Conservation (phyloP, 2,329 filamentous ascomycete species). For the Metarhizium humberi region DNA sequence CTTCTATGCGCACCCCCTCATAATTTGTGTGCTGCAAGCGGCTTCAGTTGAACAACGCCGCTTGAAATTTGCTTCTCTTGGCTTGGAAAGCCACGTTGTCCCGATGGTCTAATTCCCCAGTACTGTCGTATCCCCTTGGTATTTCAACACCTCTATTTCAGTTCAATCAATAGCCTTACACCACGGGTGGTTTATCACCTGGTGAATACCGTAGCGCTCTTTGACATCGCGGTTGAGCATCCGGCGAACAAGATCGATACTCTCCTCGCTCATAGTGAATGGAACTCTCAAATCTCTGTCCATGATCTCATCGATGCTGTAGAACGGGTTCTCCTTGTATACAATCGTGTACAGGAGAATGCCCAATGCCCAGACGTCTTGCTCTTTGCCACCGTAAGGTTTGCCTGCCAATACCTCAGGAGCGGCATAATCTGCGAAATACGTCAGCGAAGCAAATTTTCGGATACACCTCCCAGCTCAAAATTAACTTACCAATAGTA, state of each 20-base stretch:
- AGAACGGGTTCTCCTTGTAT: conserved; percentile 99
- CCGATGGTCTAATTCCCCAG: background rate
- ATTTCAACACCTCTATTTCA: background rate
- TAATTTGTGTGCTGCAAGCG: background rate
- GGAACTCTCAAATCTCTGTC: conserved; percentile 90
- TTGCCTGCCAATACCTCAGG: conserved; percentile 93
- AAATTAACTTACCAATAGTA: conserved; percentile 69
- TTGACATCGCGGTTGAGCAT: conserved; percentile 92
- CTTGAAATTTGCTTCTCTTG: background rate
- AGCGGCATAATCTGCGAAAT: conserved; percentile 75
- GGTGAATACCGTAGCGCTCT: conserved; percentile 72
- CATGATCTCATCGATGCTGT: conserved; percentile 98
- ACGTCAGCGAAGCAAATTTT: background rate
- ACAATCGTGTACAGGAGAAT: conserved; percentile 97
- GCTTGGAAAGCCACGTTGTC: background rate
- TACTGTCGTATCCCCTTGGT: background rate
- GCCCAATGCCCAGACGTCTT: conserved; percentile 96
- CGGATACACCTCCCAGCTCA: conserved; percentile 23
- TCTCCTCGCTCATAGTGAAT: conserved; percentile 80
- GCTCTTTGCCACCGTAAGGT: conserved; percentile 89
- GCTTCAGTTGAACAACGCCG: background rate
- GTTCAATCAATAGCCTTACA: conserved; percentile 21
- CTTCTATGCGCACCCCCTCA: background rate
- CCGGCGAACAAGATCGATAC: conserved; percentile 79
- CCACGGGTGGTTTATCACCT: conserved; percentile 89